phyloP scores from a whole-genome alignment of 164 flowering plant species.

The Macadamia integrifolia region DNA sequence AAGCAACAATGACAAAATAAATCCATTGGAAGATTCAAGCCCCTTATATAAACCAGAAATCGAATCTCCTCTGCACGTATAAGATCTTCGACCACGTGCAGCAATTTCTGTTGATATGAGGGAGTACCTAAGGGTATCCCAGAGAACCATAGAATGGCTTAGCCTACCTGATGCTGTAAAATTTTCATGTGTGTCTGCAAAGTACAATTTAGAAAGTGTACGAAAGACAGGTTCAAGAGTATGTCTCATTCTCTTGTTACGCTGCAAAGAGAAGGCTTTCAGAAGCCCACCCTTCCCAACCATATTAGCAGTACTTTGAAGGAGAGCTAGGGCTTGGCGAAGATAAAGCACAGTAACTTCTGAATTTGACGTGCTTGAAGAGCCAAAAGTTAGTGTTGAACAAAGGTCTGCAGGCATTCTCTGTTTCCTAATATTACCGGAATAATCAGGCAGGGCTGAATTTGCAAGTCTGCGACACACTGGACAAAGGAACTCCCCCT shows the following conservation, averaged over 20 bases:
- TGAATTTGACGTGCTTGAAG: conserved; percentile 14
- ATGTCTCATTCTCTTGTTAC: conserved; percentile 20
- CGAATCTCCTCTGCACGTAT: conserved; percentile 23
- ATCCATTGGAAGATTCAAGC: conserved; percentile 58
- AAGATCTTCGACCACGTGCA: conserved; percentile 50
- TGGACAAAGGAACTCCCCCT: conserved; percentile 97
- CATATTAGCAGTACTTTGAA: conserved; percentile 45
- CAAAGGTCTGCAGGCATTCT: conserved; percentile 10
- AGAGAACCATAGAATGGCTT: conserved; percentile 56
- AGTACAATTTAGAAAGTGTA: conserved; percentile 59
- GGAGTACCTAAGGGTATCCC: conserved; percentile 88
- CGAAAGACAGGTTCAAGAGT: conserved; percentile 45
- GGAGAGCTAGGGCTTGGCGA: conserved; percentile 47
- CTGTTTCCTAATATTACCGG: conserved; percentile 21
- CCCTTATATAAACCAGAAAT: conserved; percentile 48
- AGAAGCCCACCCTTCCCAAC: conserved; percentile 36
- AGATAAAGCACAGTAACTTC: conserved; percentile 25
- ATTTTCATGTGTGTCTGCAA: conserved; percentile 38
- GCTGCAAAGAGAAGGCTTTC: conserved; percentile 29
- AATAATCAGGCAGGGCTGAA: conserved; percentile 59
- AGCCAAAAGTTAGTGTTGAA: conserved; percentile 15
- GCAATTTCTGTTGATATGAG: conserved; percentile 82
- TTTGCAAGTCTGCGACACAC: conserved; percentile 89
- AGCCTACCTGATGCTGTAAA: conserved; percentile 37
- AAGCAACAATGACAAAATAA: conserved; percentile 55